Evolutionary conservation across 1,284 basidiomycete species (phyloP).

Genomic region (Ustanciosporium gigantosporum): DNA sequence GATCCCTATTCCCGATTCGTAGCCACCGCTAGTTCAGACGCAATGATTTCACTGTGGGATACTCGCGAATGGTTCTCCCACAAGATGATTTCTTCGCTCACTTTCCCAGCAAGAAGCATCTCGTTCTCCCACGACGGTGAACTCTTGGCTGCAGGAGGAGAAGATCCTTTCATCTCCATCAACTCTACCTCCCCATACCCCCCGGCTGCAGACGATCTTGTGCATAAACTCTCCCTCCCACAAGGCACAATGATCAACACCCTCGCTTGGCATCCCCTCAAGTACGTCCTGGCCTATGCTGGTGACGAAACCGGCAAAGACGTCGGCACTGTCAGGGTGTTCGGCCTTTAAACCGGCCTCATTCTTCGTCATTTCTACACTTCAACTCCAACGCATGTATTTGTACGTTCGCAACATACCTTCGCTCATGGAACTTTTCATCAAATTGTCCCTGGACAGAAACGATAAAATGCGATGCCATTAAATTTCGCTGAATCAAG

Average conservation of each 20-base stretch:
- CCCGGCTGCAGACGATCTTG: slow-evolving; percentile 1
- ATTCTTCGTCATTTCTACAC: no score
- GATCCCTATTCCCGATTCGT: slow-evolving; percentile 43
- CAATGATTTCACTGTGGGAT: slow-evolving; percentile 47
- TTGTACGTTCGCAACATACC: no score
- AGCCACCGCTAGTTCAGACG: slow-evolving; percentile 44
- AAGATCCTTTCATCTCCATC: slow-evolving; percentile 45
- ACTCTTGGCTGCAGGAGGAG: slow-evolving; percentile 49
- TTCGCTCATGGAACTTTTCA: no score
- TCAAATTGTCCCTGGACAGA: background rate
- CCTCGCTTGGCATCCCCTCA: slow-evolving; percentile 47
- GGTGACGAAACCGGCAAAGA: slow-evolving; percentile 38
- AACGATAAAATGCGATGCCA: background rate
- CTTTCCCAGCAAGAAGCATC: slow-evolving; percentile 43
- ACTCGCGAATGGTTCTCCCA: slow-evolving; percentile 21
- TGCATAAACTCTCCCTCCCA: slow-evolving; percentile 22
- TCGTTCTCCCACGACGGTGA: slow-evolving; percentile 56
- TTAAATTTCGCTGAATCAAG: background rate
- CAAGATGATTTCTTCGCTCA: slow-evolving; percentile 31
- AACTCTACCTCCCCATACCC: slow-evolving; percentile 8
- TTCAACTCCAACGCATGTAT: no score
- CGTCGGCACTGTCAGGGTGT: slow-evolving; percentile 11
- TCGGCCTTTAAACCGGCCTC: slow-evolving; percentile 3
- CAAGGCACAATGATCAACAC: slow-evolving; percentile 32
- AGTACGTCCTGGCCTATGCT: slow-evolving; percentile 45